phyloP scores from a whole-genome alignment of 1,284 basidiomycete species.

The Peniophora sp. region DNA sequence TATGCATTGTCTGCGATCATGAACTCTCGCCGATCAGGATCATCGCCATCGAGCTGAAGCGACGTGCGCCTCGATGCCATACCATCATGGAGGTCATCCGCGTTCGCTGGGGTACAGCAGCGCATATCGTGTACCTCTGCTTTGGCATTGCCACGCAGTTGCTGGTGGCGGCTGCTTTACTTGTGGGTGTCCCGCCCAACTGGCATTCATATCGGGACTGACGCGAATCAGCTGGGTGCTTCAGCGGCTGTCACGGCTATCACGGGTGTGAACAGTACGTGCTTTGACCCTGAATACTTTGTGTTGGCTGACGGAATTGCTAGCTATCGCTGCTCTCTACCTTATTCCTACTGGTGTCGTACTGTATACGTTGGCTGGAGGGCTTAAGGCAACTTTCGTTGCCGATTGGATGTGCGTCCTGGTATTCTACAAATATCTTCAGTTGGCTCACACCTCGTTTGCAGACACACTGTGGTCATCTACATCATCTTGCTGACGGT shows the following conservation, averaged over 20 bases:
- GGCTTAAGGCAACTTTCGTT: slow-evolving; percentile 7
- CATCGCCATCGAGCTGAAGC: slow-evolving; percentile 21
- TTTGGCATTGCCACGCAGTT: no score
- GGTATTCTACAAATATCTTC: slow-evolving; percentile 12
- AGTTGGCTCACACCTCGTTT: slow-evolving; percentile 24
- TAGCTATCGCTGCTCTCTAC: slow-evolving; percentile 24
- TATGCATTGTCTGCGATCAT: no score
- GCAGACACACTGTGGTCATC: slow-evolving; percentile 25
- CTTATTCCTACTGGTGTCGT: slow-evolving; percentile 13
- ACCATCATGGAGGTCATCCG: slow-evolving; percentile 12
- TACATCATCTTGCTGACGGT: slow-evolving; percentile 23
- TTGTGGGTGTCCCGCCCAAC: no score
- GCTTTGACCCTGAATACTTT: no score
- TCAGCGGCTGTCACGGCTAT: no score
- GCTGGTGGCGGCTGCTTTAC: no score
- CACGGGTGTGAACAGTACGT: no score
- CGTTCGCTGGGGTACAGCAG: slow-evolving; percentile 6
- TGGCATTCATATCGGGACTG: no score
- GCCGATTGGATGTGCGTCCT: slow-evolving; percentile 7
- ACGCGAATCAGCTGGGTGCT: no score
- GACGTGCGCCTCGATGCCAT: slow-evolving; percentile 15
- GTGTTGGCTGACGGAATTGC: slow-evolving; percentile 31
- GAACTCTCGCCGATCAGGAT: slow-evolving; percentile 39
- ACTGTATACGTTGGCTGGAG: slow-evolving; percentile 12
- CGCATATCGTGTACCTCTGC: slow-evolving; percentile 1